A percentile compares a stretch with the other conserved stretches of the same genome.
These are phyloP conservation scores for Penicillium sp. DNA, from an alignment of 2,329 filamentous ascomycete genomes.

Conservation along the genomic window DNA sequence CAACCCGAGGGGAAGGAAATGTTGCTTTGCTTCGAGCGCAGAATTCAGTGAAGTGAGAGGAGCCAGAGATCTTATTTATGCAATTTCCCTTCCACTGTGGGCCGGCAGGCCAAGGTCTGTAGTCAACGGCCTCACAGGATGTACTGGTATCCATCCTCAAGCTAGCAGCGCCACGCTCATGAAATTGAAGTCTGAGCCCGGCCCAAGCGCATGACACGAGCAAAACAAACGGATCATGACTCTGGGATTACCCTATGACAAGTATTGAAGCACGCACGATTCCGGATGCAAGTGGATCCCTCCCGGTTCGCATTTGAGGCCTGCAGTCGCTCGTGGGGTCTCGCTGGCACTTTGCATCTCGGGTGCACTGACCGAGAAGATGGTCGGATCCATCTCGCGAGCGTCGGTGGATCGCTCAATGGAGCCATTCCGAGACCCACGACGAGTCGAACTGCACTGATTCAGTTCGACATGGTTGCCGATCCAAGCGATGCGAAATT, in stretches of 20 bases:
- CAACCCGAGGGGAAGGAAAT: neutral
- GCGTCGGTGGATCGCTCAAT: neutral
- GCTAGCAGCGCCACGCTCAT: neutral
- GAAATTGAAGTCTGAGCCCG: neutral
- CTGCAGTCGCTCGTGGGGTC: no score
- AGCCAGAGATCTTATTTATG: slow-evolving; percentile 2
- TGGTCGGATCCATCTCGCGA: neutral
- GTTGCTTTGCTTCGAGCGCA: neutral
- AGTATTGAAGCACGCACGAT: slow-evolving; percentile 8
- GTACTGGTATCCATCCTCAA: neutral
- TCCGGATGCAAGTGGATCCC: slow-evolving; percentile 4
- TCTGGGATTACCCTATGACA: slow-evolving; percentile 6
- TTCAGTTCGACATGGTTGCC: neutral
- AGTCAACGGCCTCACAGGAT: neutral
- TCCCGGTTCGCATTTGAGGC: neutral
- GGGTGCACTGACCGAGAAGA: slow-evolving; percentile 9
- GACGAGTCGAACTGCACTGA: no score
- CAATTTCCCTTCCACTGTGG: neutral
- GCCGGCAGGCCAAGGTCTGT: no score
- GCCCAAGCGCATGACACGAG: slow-evolving; percentile 3
- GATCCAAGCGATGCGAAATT: neutral
- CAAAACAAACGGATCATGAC: neutral
- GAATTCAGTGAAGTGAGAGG: neutral
- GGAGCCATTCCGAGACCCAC: neutral
- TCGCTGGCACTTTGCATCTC: neutral